Conservation (phyloP, 2,329 filamentous ascomycete species). For the Penicillium fuscoglaucum region DNA sequence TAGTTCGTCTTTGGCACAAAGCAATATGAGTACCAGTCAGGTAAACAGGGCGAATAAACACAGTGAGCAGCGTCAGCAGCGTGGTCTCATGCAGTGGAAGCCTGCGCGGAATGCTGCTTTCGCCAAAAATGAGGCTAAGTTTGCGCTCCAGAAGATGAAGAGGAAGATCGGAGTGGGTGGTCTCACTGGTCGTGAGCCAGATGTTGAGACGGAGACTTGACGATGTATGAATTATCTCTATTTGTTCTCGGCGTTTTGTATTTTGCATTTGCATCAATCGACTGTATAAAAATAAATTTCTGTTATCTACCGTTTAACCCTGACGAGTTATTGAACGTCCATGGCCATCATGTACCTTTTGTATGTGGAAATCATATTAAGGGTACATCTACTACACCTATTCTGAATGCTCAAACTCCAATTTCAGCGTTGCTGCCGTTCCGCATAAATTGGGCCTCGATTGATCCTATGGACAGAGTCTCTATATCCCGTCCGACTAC, state of each 20-base stretch:
- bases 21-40: constrained; percentile 13
- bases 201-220: constrained; percentile 73
- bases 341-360: neutral
- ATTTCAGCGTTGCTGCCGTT: too few relatives aligned
- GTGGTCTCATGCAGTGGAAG: constrained; percentile 93
- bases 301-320: neutral
- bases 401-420: neutral
- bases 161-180: constrained; percentile 66
- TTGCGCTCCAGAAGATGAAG: constrained; percentile 72
- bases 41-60: constrained; percentile 43
- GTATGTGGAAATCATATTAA: too few relatives aligned
- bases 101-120: constrained; percentile 84
- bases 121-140: constrained; percentile 82
- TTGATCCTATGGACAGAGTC: too few relatives aligned
- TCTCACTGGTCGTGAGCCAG: constrained; percentile 78
- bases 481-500: too few relatives aligned
- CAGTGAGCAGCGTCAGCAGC: constrained; percentile 75
- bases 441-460: too few relatives aligned
- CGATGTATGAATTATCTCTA: neutral
- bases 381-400: neutral
- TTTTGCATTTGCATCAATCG: neutral
- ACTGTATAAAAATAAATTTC: neutral
- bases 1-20: constrained; percentile 19
- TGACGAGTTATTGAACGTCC: neutral
- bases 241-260: neutral